Conservation (phyloP, 2,329 filamentous ascomycete species). For the Orbilia ellipsospora region DNA sequence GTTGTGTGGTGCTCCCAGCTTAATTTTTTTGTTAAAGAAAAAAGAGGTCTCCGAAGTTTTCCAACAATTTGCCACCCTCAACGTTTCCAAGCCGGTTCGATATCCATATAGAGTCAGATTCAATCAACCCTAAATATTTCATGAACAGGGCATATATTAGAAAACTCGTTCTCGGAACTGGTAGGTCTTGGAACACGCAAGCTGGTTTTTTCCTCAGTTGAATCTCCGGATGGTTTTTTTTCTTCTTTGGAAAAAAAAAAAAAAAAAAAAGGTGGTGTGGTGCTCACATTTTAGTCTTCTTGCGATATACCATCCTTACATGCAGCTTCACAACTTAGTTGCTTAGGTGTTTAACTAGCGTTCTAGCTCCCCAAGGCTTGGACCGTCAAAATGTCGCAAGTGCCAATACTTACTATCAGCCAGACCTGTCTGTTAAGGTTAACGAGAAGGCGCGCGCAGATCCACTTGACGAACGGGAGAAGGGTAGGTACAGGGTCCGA, state of each 20-base stretch:
- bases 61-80: constrained; percentile 43
- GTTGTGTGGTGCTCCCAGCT: constrained; percentile 19
- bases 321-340: constrained; percentile 23
- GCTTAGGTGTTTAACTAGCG: neutral
- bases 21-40: constrained; percentile 8
- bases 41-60: constrained; percentile 10
- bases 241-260: constrained; percentile 3
- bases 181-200: constrained; percentile 47
- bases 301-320: constrained; percentile 31
- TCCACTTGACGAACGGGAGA: constrained; percentile 47
- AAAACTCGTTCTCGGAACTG: constrained; percentile 24
- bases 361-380: neutral
- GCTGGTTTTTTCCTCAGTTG: neutral
- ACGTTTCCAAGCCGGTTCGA: constrained; percentile 24
- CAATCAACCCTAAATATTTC: constrained; percentile 10
- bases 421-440: constrained; percentile 36
- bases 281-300: constrained; percentile 19
- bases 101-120: constrained; percentile 14
- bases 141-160: neutral
- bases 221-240: neutral
- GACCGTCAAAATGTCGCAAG: too few relatives aligned
- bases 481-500: constrained; percentile 29
- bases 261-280: constrained; percentile 47
- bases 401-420: constrained; percentile 1
- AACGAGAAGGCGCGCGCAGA: constrained; percentile 44